Evolutionary conservation across 164 flowering plant species (phyloP).

Genomic region (Magnolia kwangsiensis): DNA sequence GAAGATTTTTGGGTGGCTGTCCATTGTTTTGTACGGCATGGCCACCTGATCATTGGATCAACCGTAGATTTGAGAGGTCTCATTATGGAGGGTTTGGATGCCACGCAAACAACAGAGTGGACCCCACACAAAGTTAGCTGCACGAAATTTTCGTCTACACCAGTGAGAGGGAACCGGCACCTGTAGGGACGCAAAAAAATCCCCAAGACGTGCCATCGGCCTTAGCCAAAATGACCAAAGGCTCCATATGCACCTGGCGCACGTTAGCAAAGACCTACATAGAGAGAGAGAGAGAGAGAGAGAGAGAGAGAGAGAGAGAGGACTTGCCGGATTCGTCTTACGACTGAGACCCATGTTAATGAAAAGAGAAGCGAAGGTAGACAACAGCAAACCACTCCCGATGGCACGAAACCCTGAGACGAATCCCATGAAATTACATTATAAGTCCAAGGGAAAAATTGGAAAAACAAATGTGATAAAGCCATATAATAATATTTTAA

Average conservation of each 20-base stretch:
- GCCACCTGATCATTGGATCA: no score
- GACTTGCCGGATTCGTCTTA: slow-evolving; percentile 46
- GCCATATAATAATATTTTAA: no score
- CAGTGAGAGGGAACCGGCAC: neutral
- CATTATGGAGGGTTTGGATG: no score
- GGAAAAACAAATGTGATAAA: no score
- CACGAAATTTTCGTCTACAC: neutral
- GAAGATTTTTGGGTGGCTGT: no score
- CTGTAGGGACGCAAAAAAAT: neutral
- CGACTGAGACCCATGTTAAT: slow-evolving; percentile 50
- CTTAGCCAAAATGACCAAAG: neutral
- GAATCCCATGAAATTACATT: no score
- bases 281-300: neutral
- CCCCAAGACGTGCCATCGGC: neutral
- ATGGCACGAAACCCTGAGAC: slow-evolving; percentile 56
- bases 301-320: neutral
- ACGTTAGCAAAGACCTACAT: neutral
- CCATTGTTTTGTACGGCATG: no score
- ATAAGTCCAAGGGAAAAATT: no score
- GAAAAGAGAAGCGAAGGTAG: slow-evolving; percentile 32
- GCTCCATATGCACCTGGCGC: neutral
- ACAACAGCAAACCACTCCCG: slow-evolving; percentile 42
- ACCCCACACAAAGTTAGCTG: neutral
- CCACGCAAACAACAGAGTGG: neutral
- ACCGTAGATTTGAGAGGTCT: no score